Conservation (phyloP, 2,329 filamentous ascomycete genomes). For the Aspergillus tubingensis region DNA sequence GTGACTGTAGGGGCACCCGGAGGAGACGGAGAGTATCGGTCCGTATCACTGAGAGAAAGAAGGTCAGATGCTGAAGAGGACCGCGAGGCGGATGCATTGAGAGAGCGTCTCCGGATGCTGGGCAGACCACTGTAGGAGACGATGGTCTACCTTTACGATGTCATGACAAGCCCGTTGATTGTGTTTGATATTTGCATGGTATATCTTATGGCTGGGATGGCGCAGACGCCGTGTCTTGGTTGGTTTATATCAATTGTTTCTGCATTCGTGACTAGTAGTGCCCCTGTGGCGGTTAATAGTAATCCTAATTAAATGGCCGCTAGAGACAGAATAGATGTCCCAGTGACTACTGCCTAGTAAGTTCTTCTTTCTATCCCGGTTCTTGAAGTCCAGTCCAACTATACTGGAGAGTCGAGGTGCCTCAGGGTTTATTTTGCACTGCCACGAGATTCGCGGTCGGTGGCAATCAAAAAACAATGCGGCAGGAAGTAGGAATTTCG, state of each 20-base stretch:
- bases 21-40: conserved; percentile 49
- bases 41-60: conserved; percentile 37
- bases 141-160: not conserved
- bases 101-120: conserved; percentile 32
- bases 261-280: not conserved
- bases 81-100: conserved; percentile 32
- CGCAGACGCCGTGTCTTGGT: not conserved
- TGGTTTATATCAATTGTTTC: not conserved
- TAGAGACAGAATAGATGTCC: not conserved
- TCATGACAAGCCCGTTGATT: not conserved
- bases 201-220: not conserved
- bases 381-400: too few species aligned
- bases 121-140: conserved; percentile 15
- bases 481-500: too few species aligned
- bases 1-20: conserved; percentile 52
- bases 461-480: too few species aligned
- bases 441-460: too few species aligned
- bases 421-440: too few species aligned
- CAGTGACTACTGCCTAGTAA: too few species aligned
- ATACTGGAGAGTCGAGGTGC: too few species aligned
- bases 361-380: too few species aligned
- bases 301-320: not conserved
- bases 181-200: not conserved
- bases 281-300: not conserved
- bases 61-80: conserved; percentile 23